Evolutionary conservation across 75 land plant species (phyloP).

Genomic region (Chamaecyparis obtusa): DNA sequence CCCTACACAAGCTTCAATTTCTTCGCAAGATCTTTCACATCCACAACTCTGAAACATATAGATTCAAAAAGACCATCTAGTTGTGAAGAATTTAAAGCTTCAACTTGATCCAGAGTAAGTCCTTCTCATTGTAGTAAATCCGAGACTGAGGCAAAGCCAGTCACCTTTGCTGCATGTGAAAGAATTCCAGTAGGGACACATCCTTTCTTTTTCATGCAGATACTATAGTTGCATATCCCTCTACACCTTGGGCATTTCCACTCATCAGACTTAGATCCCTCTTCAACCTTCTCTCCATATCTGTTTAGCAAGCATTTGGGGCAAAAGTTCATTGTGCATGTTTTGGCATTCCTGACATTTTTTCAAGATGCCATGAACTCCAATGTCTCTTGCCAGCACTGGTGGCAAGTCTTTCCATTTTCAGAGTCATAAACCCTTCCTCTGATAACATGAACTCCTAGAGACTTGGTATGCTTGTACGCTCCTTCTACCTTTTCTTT

Average conservation of each 20-base stretch:
- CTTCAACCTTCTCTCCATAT: conserved; percentile 81
- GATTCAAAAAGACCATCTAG: not conserved
- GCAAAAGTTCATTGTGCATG: conserved; percentile 54
- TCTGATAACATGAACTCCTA: conserved; percentile 50
- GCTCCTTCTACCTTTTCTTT: not conserved
- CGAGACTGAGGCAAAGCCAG: conserved; percentile 72
- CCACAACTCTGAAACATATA: not conserved
- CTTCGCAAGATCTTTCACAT: conserved; percentile 6
- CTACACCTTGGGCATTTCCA: conserved; percentile 89
- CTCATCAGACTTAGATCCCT: conserved; percentile 17
- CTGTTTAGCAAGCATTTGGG: conserved; percentile 77
- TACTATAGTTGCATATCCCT: conserved; percentile 81
- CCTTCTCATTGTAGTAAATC: conserved; percentile 47
- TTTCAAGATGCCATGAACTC: conserved; percentile 55
- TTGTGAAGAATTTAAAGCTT: not conserved
- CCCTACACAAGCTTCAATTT: conserved; percentile 9
- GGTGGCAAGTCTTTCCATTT: conserved; percentile 71
- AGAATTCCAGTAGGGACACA: conserved; percentile 67
- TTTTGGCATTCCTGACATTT: conserved; percentile 23
- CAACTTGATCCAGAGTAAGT: not conserved
- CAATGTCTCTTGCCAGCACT: conserved; percentile 85
- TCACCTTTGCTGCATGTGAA: conserved; percentile 45
- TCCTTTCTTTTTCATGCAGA: conserved; percentile 85
- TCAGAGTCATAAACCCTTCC: conserved; percentile 65
- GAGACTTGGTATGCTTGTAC: conserved; percentile 26